Evolutionary conservation across 352 stramenopile genomes (phyloP).

Genomic region (Thalassiosira mediterranea): DNA sequence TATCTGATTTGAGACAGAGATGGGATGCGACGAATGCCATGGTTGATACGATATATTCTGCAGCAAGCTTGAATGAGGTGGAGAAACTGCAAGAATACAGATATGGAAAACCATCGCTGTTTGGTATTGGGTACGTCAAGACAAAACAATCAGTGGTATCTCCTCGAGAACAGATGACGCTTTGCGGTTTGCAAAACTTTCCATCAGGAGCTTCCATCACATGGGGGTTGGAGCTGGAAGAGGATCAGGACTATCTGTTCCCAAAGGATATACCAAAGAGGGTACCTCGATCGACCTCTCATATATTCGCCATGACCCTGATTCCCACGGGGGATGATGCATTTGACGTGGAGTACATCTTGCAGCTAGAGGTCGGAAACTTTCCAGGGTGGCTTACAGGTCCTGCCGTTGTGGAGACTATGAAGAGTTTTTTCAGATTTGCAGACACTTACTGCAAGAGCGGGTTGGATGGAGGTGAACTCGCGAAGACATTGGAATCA

Average conservation of each 20-base stretch:
- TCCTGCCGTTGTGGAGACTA: conserved; percentile 64
- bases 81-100: conserved; percentile 14
- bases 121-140: conserved; percentile 56
- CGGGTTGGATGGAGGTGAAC: conserved; percentile 32
- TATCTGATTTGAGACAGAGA: conserved; percentile 29
- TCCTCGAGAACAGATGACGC: conserved; percentile 69
- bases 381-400: conserved; percentile 70
- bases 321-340: conserved; percentile 48
- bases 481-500: conserved; percentile 31
- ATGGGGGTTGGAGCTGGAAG: conserved; percentile 72
- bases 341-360: conserved; percentile 79
- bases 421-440: conserved; percentile 73
- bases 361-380: conserved; percentile 74
- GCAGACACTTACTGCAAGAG: conserved; percentile 47
- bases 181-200: conserved; percentile 77
- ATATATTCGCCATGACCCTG: conserved; percentile 69
- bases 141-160: conserved; percentile 58
- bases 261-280: conserved; percentile 40
- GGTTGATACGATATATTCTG: conserved; percentile 42
- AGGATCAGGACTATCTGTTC: conserved; percentile 67
- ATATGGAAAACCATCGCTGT: conserved; percentile 37
- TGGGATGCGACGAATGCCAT: conserved; percentile 49
- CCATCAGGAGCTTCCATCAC: conserved; percentile 52
- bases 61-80: conserved; percentile 34
- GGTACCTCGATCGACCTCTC: conserved; percentile 56